phyloP scores from a whole-genome alignment of 768 basidiomycete species.

The Boletellus emodensis region DNA sequence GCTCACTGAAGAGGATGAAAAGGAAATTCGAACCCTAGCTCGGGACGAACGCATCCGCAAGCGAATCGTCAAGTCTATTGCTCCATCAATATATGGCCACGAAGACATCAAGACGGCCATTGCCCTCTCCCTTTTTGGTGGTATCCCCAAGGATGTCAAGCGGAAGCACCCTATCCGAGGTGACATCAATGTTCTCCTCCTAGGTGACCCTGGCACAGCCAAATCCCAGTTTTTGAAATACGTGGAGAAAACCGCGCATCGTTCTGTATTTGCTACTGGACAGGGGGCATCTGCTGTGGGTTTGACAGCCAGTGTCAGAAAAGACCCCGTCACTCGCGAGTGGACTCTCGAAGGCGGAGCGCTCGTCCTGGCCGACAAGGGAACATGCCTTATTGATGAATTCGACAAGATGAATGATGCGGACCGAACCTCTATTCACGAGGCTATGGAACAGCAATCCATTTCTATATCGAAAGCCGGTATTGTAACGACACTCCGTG shows the following conservation, averaged over 20 bases:
- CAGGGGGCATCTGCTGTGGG: constrained; percentile 98
- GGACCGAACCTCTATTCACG: constrained; percentile 97
- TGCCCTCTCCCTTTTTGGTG: constrained; percentile 92
- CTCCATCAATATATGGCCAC: constrained; percentile 98
- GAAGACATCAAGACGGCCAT: constrained; percentile 99
- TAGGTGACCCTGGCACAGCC: constrained; percentile 98
- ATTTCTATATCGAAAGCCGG: constrained; percentile 99
- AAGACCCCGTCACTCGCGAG: constrained; percentile 94
- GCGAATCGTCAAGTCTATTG: constrained; percentile 97
- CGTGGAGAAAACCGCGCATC: constrained; percentile 96
- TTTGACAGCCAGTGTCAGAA: constrained; percentile 97
- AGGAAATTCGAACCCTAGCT: constrained; percentile 80
- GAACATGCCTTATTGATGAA: constrained; percentile 96
- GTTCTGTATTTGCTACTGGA: constrained; percentile 97
- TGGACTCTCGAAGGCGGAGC: constrained; percentile 99
- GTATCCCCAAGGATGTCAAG: constrained; percentile 93
- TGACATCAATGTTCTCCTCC: constrained; percentile 93
- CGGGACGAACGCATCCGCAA: constrained; percentile 94
- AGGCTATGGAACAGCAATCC: constrained; percentile 99
- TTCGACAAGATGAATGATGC: constrained; percentile 99
- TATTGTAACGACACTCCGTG: constrained; percentile 96
- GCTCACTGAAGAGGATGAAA: constrained; percentile 95
- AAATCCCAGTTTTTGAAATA: constrained; percentile 99
- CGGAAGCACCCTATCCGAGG: constrained; percentile 95
- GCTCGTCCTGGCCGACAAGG: constrained; percentile 96